Evolutionary conservation across 768 basidiomycete genomes (phyloP).

Genomic region (Tulasnella sp.): DNA sequence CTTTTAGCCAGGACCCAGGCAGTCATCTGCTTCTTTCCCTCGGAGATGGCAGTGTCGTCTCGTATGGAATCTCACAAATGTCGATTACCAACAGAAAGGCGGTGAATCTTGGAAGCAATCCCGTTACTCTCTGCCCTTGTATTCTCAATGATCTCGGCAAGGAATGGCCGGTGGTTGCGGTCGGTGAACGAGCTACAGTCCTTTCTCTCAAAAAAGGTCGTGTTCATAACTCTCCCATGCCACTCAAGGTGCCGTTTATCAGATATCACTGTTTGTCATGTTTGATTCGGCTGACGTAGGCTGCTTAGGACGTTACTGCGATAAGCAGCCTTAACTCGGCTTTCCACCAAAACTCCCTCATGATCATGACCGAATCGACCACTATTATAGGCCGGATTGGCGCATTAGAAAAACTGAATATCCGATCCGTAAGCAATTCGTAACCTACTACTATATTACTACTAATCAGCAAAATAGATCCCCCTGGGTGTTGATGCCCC

Average conservation of each 20-base stretch:
- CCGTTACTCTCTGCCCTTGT: constrained; percentile 48
- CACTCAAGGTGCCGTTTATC: constrained; percentile 43
- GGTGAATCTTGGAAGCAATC: constrained; percentile 34
- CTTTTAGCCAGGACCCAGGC: constrained; percentile 37
- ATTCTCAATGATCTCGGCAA: constrained; percentile 27
- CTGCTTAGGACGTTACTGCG: no score
- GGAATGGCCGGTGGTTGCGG: constrained; percentile 46
- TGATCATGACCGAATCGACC: constrained; percentile 41
- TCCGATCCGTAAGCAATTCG: constrained; percentile 46
- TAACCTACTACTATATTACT: not conserved
- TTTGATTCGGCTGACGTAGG: no score
- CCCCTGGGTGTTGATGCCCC: constrained; percentile 63
- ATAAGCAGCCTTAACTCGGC: no score
- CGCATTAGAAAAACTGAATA: constrained; percentile 65
- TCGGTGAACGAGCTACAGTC: constrained; percentile 54
- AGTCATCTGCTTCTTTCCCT: constrained; percentile 52
- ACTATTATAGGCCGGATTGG: constrained; percentile 54
- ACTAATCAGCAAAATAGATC: constrained; percentile 33
- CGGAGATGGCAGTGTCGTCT: constrained; percentile 56
- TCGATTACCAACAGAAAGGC: constrained; percentile 23
- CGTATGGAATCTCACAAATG: constrained; percentile 32
- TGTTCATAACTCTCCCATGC: constrained; percentile 54
- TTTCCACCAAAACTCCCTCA: constrained; percentile 42
- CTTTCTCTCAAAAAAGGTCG: constrained; percentile 54
- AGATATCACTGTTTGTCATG: not conserved